Evolutionary conservation across 164 flowering plant species (phyloP).

Genomic region (Magnolia kwangsiensis): DNA sequence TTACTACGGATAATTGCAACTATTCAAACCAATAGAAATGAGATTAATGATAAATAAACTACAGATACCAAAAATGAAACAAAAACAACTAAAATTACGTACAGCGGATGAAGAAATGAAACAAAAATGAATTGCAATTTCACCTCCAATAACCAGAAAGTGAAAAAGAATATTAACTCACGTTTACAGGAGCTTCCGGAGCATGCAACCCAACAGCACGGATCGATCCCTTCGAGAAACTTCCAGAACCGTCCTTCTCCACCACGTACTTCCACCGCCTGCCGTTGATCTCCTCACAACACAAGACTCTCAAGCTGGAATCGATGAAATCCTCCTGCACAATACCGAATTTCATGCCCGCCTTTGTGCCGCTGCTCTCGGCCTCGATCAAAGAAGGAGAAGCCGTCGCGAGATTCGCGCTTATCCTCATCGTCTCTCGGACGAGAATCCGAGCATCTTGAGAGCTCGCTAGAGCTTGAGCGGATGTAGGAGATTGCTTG

Average conservation of each 20-base stretch:
- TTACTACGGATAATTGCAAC: too few relatives aligned
- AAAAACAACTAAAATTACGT: too few relatives aligned
- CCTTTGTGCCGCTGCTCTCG: conserved; percentile 15
- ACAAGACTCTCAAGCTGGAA: conserved; percentile 67
- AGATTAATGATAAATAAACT: too few relatives aligned
- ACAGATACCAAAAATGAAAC: background rate
- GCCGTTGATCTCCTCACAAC: conserved; percentile 82
- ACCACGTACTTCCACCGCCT: conserved; percentile 75
- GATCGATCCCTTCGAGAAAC: conserved; percentile 47
- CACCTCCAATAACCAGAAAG: background rate
- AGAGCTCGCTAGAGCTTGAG: conserved; percentile 24
- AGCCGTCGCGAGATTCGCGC: conserved; percentile 75
- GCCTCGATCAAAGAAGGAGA: conserved; percentile 10
- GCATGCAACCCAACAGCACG: conserved; percentile 68
- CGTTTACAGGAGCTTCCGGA: conserved; percentile 68
- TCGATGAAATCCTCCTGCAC: conserved; percentile 43
- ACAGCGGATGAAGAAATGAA: too few relatives aligned
- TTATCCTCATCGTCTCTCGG: conserved; percentile 80
- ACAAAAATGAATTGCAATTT: background rate
- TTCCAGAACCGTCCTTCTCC: conserved; percentile 29
- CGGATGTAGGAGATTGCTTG: conserved; percentile 10
- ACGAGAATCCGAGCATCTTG: conserved; percentile 67
- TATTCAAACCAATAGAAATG: too few relatives aligned
- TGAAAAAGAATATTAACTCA: conserved; percentile 16
- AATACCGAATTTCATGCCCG: conserved; percentile 28